Base-by-base conservation (phyloP, 768 basidiomycete species). In the Tricholoma saponaceum region DNA sequence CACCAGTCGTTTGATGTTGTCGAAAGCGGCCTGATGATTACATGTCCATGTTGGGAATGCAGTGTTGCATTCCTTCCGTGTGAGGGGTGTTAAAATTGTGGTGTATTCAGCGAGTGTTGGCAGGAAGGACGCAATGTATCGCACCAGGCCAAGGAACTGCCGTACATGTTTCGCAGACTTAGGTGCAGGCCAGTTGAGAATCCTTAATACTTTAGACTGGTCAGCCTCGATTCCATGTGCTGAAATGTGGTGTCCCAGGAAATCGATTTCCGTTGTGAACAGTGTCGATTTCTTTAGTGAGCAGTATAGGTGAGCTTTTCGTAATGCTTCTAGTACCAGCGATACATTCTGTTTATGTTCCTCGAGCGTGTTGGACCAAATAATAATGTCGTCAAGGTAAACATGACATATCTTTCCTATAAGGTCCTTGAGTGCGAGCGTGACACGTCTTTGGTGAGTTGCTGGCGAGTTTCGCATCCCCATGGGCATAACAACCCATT, bases 351-450 rank as follows among this genome's bases (percentile, higher is more conserved):
- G 0, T 0, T 57, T 39, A 25, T 79, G 78, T 51, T 77, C 71
- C 2, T 71, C 72, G 0, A 73, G 16, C 0, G 65, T 58, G 0
- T 76, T 9, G 0, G 76, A 81, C 73, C 74, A 80, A 20, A 80
- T 77, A 13, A 81, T 64, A 41, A 80, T 76, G 52, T 80, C 72
- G 55, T 81, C 76, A 0, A 80, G 63, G 57, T 81, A 80, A 0
- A 78, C 69, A 55, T 80, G 74, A 52, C 76, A 76, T 46, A 79
- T 71, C 1, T 65, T 63, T 0, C 79, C 77, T 25, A 83, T 69
- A 9, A 64, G 63, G 0, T 67, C 58, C 0, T 61, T 46, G 0
- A 83, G 64, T 0, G 76, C 32, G n/a, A n/a, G n/a, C n/a, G n/a
- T n/a, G n/a, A n/a, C n/a, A n/a, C n/a, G n/a, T n/a, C n/a, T n/a